Percentiles rank a stretch among this genome's conserved stretches.
Evolutionary conservation across 352 stramenopile genomes (phyloP).

Genomic region (Pythium chondricola): DNA sequence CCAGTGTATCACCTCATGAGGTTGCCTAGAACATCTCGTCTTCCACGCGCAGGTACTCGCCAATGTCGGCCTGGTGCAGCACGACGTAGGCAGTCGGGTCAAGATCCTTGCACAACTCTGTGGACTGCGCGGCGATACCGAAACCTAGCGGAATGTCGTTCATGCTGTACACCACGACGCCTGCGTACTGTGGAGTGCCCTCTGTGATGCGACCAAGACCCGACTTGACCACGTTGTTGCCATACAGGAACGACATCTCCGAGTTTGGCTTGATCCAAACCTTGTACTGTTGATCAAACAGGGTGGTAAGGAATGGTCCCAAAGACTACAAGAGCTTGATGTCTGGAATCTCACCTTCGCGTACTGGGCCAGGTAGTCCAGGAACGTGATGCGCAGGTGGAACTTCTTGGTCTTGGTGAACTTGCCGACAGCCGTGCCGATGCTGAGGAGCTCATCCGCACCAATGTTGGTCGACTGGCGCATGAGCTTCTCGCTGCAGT

Average conservation of each 20-base stretch:
- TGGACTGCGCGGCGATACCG: constrained; percentile 95
- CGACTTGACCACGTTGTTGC: constrained; percentile 98
- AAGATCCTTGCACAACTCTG: constrained; percentile 94
- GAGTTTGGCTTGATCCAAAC: constrained; percentile 99
- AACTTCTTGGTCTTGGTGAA: constrained; percentile 99
- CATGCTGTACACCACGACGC: constrained; percentile 98
- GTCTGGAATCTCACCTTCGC: constrained; percentile 73
- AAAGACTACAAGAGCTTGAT: neutral
- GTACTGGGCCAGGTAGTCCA: constrained; percentile 98
- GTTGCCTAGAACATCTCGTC: constrained; percentile 95
- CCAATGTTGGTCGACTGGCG: constrained; percentile 93
- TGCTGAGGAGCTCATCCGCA: constrained; percentile 92
- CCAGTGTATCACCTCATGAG: neutral
- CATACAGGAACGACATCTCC: constrained; percentile 99
- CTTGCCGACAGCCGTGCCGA: constrained; percentile 98
- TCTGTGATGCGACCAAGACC: constrained; percentile 98
- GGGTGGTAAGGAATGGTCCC: neutral
- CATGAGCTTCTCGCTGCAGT: constrained; percentile 96
- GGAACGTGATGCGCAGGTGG: constrained; percentile 96
- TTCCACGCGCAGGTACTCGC: constrained; percentile 98
- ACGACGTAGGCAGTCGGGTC: constrained; percentile 97
- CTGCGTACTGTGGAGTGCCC: constrained; percentile 96
- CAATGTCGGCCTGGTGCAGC: constrained; percentile 98
- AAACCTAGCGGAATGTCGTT: constrained; percentile 98
- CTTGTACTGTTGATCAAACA: constrained; percentile 87